A percentile compares a stretch with the other conserved stretches of the same genome.
phyloP scores from a whole-genome alignment of 2,329 filamentous ascomycete species.

The Pestalotiopsis sp. region DNA sequence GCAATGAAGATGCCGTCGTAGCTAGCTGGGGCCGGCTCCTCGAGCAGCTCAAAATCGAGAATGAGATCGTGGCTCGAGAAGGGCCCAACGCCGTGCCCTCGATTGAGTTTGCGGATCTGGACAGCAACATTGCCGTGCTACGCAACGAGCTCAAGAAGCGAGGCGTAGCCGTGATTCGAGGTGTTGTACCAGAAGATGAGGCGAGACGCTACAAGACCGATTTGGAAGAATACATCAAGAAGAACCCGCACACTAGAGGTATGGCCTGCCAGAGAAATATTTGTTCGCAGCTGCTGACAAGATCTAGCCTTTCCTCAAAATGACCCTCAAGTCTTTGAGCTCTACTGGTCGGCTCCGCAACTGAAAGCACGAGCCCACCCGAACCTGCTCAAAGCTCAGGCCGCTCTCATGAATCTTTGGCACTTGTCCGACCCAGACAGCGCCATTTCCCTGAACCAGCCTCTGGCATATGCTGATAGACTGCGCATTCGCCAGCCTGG shows the following conservation, averaged over 20 bases:
- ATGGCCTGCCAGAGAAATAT: slow-evolving; percentile 14
- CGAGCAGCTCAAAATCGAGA: slow-evolving; percentile 46
- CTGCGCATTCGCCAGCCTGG: slow-evolving; percentile 72
- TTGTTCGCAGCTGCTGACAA: slow-evolving; percentile 14
- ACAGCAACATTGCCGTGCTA: slow-evolving; percentile 37
- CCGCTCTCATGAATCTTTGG: slow-evolving; percentile 68
- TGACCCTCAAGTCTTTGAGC: slow-evolving; percentile 72
- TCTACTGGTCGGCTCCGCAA: slow-evolving; percentile 76
- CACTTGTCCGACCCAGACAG: slow-evolving; percentile 50
- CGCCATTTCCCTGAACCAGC: slow-evolving; percentile 54
- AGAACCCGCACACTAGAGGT: slow-evolving; percentile 64
- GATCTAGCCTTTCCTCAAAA: slow-evolving; percentile 64
- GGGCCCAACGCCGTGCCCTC: slow-evolving; percentile 56
- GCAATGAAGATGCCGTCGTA: slow-evolving; percentile 49
- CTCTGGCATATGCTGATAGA: slow-evolving; percentile 71
- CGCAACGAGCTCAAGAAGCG: slow-evolving; percentile 59
- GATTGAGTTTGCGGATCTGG: slow-evolving; percentile 50
- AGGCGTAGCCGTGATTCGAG: slow-evolving; percentile 66
- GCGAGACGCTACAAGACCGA: slow-evolving; percentile 68
- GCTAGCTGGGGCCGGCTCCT: slow-evolving; percentile 54
- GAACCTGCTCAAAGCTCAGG: slow-evolving; percentile 63
- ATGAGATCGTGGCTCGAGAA: slow-evolving; percentile 45
- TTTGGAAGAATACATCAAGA: slow-evolving; percentile 65
- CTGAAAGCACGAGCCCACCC: slow-evolving; percentile 69
- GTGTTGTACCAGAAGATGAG: slow-evolving; percentile 65